phyloP scores from a whole-genome alignment of 257 asterid genomes.

The Fraxinus americana region DNA sequence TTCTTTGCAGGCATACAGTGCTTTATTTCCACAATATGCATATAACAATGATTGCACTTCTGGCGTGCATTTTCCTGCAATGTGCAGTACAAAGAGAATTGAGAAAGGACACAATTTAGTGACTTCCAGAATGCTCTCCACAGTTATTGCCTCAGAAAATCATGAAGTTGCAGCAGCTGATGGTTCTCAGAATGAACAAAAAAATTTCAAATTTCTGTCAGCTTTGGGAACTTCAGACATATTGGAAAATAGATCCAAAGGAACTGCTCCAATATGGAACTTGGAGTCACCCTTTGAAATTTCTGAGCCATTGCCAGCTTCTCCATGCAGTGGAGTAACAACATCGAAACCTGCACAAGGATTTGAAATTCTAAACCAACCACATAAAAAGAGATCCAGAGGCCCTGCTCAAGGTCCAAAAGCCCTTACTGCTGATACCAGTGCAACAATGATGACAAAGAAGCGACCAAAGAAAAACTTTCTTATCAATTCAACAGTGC shows the following conservation, averaged over 20 bases:
- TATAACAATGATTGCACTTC: constrained; percentile 28
- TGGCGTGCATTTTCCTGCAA: constrained; percentile 55
- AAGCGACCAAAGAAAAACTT: constrained; percentile 60
- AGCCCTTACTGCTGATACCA: constrained; percentile 48
- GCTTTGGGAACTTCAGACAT: constrained; percentile 50
- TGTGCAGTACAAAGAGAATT: constrained; percentile 64
- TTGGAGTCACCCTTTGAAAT: constrained; percentile 44
- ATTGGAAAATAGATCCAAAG: constrained; percentile 52
- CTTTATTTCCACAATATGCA: constrained; percentile 34
- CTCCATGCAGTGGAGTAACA: constrained; percentile 36
- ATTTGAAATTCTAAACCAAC: constrained; percentile 34
- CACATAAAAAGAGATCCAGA: constrained; percentile 40
- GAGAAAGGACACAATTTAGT: constrained; percentile 43
- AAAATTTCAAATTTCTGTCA: constrained; percentile 35
- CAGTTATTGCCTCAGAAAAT: constrained; percentile 27
- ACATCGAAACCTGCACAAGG: constrained; percentile 30
- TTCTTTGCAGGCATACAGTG: constrained; percentile 54
- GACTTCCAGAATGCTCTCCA: constrained; percentile 37
- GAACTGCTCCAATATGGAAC: constrained; percentile 46
- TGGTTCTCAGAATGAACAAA: constrained; percentile 37
- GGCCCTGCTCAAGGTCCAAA: constrained; percentile 17
- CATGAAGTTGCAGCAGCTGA: constrained; percentile 25
- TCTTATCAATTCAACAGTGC: constrained; percentile 40
- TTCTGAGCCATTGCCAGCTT: constrained; percentile 36
- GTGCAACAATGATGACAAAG: constrained; percentile 45